Evolutionary conservation across 2,329 filamentous ascomycete species (phyloP), one percentile per base, ranked within the genome.

Genomic region (Fusarium mexicanum): DNA sequence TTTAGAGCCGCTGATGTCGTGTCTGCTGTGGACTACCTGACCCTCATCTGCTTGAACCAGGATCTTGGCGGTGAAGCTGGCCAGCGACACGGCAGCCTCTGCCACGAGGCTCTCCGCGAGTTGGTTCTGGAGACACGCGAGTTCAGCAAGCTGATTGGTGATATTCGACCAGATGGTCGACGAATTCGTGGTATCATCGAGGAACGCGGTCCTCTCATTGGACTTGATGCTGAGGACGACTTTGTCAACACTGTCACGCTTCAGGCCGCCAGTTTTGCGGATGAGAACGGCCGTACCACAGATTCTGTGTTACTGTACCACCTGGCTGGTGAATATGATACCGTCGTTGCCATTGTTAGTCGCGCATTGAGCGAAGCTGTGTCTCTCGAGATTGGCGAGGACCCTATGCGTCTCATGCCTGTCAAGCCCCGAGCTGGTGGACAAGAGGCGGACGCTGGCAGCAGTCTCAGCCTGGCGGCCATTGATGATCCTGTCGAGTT

Each of bases 121-220:
- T 91, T 98, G 64, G 95, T 98, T 33, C 88, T 99, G n/a, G 96
- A 99, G 84, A 98, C 95, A 26, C 91, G 96, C 75, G 96, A 99
- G 80, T 99, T 98, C 83, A 96, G 95, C 79, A 93, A 94, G 79
- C 87, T 99, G 20, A 91, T 99, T 55, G 96, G 97, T 61, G 97
- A 99, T 81, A 95, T 99, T 77, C 90, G 91, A 68, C 90, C 91
- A 4, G 94, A 98, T 80, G 96, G 96, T 29, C 92, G 91, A 70
- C 92, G 95, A 67, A 94, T 98, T 76, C 91, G 90, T 66, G 96
- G 96, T 59, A 90, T 94, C 33, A 95, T 99, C 72, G 95, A 98
- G 83, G 90, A 95, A 79, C 93, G 96, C 43, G 91, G 95, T 47
- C 87, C 89, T 37, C 87, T 99, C 64, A 96, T 99, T 79, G 93